Evolutionary conservation across 2,329 filamentous ascomycete species (phyloP), one percentile per base, ranked within the genome.

Genomic region (Capronia epimyces): DNA sequence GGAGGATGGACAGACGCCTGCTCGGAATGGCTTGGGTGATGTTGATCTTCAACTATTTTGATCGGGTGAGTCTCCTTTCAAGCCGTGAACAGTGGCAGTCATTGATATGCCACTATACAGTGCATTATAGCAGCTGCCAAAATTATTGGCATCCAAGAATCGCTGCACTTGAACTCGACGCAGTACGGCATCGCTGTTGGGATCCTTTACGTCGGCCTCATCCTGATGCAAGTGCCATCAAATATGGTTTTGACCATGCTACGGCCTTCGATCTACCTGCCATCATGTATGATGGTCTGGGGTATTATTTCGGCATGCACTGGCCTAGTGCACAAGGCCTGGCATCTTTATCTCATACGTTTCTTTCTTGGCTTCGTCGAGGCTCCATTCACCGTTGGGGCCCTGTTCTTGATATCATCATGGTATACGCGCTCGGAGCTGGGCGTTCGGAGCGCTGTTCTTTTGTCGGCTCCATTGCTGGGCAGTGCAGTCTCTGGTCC

Each of bases 391-490:
- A 75, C 78, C 52, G 77, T 77, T 0, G 75, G 74, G 3, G 70
- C 79, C 9, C 71, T 78, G 24, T 81, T 78, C 60, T 78, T 82
- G 50, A 67, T 83, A 2, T 79, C 77, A 0, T 80, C 80, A 69
- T 84, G 80, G 78, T 84, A 51, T 22, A 55, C 49, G 13, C 46
- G 48, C 20, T 45, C 44, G 4, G 54, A 57, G 24, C 15, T 82
- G 54, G 74, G 75, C n/a, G 67, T 69, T 48, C 46, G 53, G 7
- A 80, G 80, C 56, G 77, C 78, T 46, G 71, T 81, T 18, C 64
- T 82, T n/a, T 80, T 80, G 64, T 78, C 77, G 56, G 77, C 78
- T 2, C 80, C 79, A 58, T 72, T 81, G 56, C 75, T 81, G 57
- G 79, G 78, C 39, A 79, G 78, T 47, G 77, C 78, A 6, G 49